Evolutionary conservation across 768 basidiomycete genomes (phyloP).

Genomic region (Pleurotus cornucopiae): DNA sequence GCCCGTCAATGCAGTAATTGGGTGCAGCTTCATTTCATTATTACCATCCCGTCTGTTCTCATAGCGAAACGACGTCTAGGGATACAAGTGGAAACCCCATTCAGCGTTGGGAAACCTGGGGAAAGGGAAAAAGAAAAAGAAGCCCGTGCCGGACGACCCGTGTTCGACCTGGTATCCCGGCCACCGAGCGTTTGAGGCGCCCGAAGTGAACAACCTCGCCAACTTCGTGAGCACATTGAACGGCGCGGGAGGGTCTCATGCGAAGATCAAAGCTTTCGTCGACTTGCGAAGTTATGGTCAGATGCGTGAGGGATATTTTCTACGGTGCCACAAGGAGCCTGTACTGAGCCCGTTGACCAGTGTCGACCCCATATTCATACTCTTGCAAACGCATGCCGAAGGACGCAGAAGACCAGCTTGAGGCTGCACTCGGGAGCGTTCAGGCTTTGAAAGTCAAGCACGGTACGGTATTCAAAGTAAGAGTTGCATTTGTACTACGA

Average conservation of each 20-base stretch:
- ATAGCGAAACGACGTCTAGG: slow-evolving; percentile 33
- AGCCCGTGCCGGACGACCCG: slow-evolving; percentile 34
- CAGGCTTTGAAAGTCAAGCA: slow-evolving; percentile 51
- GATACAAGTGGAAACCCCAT: slow-evolving; percentile 60
- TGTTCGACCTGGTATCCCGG: slow-evolving; percentile 82
- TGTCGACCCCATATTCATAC: slow-evolving; percentile 77
- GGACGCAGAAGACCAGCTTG: slow-evolving; percentile 73
- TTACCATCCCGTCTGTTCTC: background rate
- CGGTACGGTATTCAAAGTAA: slow-evolving; percentile 53
- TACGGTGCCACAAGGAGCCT: too few species aligned
- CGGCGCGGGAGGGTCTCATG: background rate
- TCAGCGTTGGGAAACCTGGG: slow-evolving; percentile 1
- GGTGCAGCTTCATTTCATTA: slow-evolving; percentile 27
- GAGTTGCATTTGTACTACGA: slow-evolving; percentile 4
- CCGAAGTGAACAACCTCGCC: slow-evolving; percentile 72
- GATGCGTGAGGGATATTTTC: slow-evolving; percentile 49
- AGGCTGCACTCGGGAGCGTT: slow-evolving; percentile 64
- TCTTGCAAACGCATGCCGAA: slow-evolving; percentile 58
- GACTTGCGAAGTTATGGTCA: slow-evolving; percentile 83
- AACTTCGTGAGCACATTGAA: slow-evolving; percentile 56
- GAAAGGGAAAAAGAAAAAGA: slow-evolving; percentile 16
- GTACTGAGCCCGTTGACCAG: slow-evolving; percentile 26
- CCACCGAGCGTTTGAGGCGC: slow-evolving; percentile 66
- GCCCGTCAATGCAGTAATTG: slow-evolving; percentile 45
- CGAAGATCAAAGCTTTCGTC: slow-evolving; percentile 56